Percentiles rank a stretch among this genome's conserved stretches.
Conservation (phyloP, 1,139 yeast species). For the Martiniozyma asiatica region DNA sequence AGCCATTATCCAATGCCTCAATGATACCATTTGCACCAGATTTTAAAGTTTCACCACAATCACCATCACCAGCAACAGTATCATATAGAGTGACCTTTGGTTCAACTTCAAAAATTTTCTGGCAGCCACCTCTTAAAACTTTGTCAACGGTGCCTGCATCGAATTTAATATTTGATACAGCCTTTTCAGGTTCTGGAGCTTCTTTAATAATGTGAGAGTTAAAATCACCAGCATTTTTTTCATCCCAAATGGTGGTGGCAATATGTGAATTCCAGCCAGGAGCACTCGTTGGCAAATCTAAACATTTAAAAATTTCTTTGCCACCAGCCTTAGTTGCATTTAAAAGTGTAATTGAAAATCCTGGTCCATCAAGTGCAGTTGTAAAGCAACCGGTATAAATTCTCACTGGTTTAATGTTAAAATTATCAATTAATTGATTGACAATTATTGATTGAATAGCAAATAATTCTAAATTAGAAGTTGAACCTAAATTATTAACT, state of each 20-base stretch:
- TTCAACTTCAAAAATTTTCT: conserved; percentile 42
- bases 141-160: conserved; percentile 29
- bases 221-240: conserved; percentile 26
- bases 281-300: conserved; percentile 65
- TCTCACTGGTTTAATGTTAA: conserved; percentile 53
- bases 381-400: conserved; percentile 64
- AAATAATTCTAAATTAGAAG: conserved; percentile 63
- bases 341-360: conserved; percentile 69
- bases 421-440: conserved; percentile 31
- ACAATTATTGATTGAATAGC: conserved; percentile 44
- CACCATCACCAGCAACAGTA: conserved; percentile 92
- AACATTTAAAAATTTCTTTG: conserved; percentile 30
- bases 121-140: conserved; percentile 38
- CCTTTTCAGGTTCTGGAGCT: conserved; percentile 19
- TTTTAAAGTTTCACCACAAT: conserved; percentile 85
- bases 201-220: conserved; percentile 27
- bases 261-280: conserved; percentile 59
- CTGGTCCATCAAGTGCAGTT: conserved; percentile 85
- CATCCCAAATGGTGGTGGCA: conserved; percentile 24
- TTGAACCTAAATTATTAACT: conserved; percentile 77
- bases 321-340: conserved; percentile 44
- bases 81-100: conserved; percentile 79
- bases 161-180: conserved; percentile 27
- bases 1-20: conserved; percentile 33
- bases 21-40: conserved; percentile 70